Base-by-base conservation (phyloP, 2,329 filamentous ascomycete genomes). In the Tolypocladium tropicale region DNA sequence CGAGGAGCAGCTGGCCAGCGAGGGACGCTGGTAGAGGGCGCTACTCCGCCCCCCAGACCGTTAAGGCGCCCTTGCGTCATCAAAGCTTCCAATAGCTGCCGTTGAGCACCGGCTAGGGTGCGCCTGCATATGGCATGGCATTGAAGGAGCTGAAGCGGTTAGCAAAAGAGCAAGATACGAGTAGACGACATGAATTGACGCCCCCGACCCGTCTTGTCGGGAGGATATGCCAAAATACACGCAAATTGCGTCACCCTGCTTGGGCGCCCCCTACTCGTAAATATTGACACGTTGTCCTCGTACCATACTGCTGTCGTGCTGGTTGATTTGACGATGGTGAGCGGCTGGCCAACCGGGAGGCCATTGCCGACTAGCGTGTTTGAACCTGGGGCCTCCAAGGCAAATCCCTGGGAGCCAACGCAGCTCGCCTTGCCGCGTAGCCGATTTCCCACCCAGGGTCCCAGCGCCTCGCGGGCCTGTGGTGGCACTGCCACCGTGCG, bases 1-100 rank as follows among this genome's bases (percentile, higher is more conserved):
- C 0, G 63, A 66, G 54, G 57, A 65, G 28, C 61, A 62, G 43
- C 60, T 68, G 18, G 21, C 23, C 21, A 37, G 58, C 23, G 58
- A 67, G 33, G 58, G 56, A 6, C 52, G 39, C 21, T 58, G 39
- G 37, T 59, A 57, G 39, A 53, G 9, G 46, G 10, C 6, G 9
- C 9, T n/a, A n/a, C n/a, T n/a, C n/a, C n/a, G n/a, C n/a, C n/a
- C n/a, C 11, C 34, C 1, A 18, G 16, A n/a, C 37, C n/a, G 21
- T 39, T 1, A 16, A 9, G 21, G 39, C 23, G 39, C 14, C 23
- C 12, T 11, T 6, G 41, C 9, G 23, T 30, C 25, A 16, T 25
- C 25, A n/a, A 16, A n/a, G 43, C 43, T 48, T n/a, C n/a, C 43
- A 18, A 16, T 10, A n/a, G n/a, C n/a, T 23, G n/a, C 39, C 2